These are phyloP conservation scores for Lathyrus oleraceus DNA, from an alignment of 306 rosid genomes.

Conservation along the genomic window DNA sequence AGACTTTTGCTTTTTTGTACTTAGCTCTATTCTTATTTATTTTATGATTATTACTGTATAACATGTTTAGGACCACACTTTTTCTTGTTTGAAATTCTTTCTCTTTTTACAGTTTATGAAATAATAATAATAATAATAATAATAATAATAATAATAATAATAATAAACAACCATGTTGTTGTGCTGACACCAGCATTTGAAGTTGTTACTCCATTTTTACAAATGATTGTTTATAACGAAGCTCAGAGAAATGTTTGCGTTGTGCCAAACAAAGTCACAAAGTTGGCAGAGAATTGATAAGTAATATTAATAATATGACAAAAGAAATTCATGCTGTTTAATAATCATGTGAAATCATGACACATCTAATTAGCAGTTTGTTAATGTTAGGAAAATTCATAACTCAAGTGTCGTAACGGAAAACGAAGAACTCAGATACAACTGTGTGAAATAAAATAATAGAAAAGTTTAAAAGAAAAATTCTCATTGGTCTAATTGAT, in stretches of 20 bases:
- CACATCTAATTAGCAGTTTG: slow-evolving; percentile 4
- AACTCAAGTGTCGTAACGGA: too few relatives aligned
- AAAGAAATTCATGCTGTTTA: slow-evolving; percentile 14
- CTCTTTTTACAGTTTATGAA: slow-evolving; percentile 3
- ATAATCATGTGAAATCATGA: slow-evolving; percentile 31
- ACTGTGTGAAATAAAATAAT: too few relatives aligned
- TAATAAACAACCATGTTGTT: slow-evolving; percentile 28
- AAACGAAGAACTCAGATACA: too few relatives aligned
- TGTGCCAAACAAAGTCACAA: slow-evolving; percentile 25
- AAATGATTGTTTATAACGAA: slow-evolving; percentile 44
- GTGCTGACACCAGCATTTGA: slow-evolving; percentile 35
- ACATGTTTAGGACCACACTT: slow-evolving; percentile 33
- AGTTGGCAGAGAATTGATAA: slow-evolving; percentile 21
- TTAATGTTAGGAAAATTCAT: too few relatives aligned
- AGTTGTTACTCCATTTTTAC: slow-evolving; percentile 17
- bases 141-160: slow-evolving; percentile 26
- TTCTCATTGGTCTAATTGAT: too few relatives aligned
- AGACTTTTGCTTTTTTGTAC: slow-evolving; percentile 34
- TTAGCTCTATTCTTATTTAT: slow-evolving; percentile 8
- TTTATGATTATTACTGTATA: slow-evolving; percentile 17
- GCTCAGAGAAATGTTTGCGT: slow-evolving; percentile 40
- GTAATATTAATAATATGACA: not conserved
- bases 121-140: slow-evolving; percentile 36
- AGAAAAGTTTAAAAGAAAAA: too few relatives aligned
- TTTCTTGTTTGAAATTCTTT: slow-evolving; percentile 11